Evolutionary conservation across 2,329 filamentous ascomycete species (phyloP), one percentile per base, ranked within the genome.

Genomic region (Stagonosporopsis vannaccii): DNA sequence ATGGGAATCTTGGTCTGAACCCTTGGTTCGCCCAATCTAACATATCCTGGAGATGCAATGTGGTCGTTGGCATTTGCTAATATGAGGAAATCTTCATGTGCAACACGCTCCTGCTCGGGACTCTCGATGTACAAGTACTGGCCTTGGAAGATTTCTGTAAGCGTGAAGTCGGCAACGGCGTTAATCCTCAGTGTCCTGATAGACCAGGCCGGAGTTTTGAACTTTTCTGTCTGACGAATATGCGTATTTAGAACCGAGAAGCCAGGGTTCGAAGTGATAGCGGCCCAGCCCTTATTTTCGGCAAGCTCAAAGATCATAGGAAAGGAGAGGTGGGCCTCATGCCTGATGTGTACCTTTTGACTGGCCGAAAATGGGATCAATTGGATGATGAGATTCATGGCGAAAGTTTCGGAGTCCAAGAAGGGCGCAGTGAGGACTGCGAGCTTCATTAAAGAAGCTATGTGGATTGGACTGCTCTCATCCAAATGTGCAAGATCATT

Each of bases 241-340:
- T 79, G 79, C 2, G 72, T 68, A 48, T 82, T 75, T 28, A 83
- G 64, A 1, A 77, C 73, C 4, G 62, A 53, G 50, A 81, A 78
- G 0, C 78, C 77, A 1, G 75, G 70, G 44, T 79, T 80, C 0
- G 70, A 65, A 0, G 64, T 70, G 35, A 82, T 72, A 0, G 41
- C 58, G 0, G 47, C 66, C 77, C 78, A 81, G 1, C 65, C 58
- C 30, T 70, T 72, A 5, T 60, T 49, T 19, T 66, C 63, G 1
- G 78, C 78, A 28, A 78, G 68, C 15, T 78, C 74, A 59, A 78
- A 80, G 1, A 82, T 60, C 4, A 74, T 74, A 3, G 78, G 81
- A 51, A 79, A 77, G 11, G 76, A 78, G 75, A 77, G 82, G 50
- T 81, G 81, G 2, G 82, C 80, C 65, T 84, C 82, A 54, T 84